Percentiles rank a stretch among this genome's conserved stretches.
phyloP scores from a whole-genome alignment of 2,329 filamentous ascomycete genomes.

The Arthrocladium fulminans region DNA sequence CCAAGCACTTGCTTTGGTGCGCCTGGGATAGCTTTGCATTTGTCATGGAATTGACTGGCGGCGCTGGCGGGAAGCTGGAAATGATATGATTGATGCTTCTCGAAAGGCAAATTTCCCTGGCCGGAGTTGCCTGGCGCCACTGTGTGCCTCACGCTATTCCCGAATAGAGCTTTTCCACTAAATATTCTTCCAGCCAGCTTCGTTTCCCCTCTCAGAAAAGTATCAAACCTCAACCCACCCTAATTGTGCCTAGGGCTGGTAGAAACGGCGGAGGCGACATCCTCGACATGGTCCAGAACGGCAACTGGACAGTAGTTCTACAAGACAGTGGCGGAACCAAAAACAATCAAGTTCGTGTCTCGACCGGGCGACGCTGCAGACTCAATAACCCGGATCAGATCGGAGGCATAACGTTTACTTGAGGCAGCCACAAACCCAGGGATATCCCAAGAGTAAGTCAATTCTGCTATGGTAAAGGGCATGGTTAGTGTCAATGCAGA shows the following conservation, averaged over 20 bases:
- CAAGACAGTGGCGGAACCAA: conserved; percentile 39
- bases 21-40: too few species aligned
- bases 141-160: background rate
- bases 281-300: conserved; percentile 32
- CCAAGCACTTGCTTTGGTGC: too few species aligned
- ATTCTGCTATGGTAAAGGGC: too few species aligned
- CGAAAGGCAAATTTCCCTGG: too few species aligned
- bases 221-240: background rate
- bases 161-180: background rate
- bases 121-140: background rate
- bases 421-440: conserved; percentile 40
- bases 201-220: background rate
- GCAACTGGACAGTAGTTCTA: conserved; percentile 33
- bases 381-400: conserved; percentile 28
- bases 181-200: too few species aligned
- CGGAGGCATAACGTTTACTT: conserved; percentile 29
- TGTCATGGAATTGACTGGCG: too few species aligned
- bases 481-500: too few species aligned
- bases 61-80: background rate
- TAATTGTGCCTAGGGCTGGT: conserved; percentile 9
- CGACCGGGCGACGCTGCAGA: conserved; percentile 38
- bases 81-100: too few species aligned
- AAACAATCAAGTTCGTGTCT: conserved; percentile 40
- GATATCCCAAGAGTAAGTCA: conserved; percentile 35
- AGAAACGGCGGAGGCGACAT: conserved; percentile 31